Evolutionary conservation across 208 protist species (phyloP).

Genomic region (Crithidia fasciculata): DNA sequence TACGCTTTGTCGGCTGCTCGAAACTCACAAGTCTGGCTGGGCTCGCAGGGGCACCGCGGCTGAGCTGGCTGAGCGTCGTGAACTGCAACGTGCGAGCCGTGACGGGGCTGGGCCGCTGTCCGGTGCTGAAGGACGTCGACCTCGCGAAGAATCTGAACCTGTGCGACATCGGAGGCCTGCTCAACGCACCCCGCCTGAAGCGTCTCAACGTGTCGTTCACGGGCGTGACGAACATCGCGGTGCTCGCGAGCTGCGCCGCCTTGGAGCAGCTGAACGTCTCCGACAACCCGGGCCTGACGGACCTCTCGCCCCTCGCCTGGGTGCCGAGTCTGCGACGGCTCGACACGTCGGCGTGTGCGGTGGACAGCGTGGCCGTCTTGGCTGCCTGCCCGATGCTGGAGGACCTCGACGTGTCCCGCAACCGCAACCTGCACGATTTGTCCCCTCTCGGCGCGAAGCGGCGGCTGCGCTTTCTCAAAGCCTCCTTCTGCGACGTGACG

Average conservation of each 20-base stretch:
- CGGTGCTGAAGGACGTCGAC: constrained; percentile 2
- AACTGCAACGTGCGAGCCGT: constrained; percentile 9
- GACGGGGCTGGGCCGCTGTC: neutral
- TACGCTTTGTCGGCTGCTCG: neutral
- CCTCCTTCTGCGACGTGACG: constrained; percentile 12
- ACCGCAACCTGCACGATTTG: constrained; percentile 6
- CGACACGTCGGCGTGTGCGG: constrained; percentile 8
- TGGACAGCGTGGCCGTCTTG: constrained; percentile 1
- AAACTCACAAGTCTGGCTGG: constrained; percentile 1
- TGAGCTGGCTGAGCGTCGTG: neutral
- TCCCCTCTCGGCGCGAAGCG: constrained; percentile 9
- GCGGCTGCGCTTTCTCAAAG: constrained; percentile 8
- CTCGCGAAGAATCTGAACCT: constrained; percentile 2
- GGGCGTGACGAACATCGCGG: constrained; percentile 1
- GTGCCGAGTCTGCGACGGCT: constrained; percentile 6
- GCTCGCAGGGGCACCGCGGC: neutral
- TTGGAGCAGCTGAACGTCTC: constrained; percentile 6
- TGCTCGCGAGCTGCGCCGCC: constrained; percentile 1
- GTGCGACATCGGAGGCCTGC: neutral
- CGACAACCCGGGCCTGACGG: constrained; percentile 2
- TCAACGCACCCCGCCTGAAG: neutral
- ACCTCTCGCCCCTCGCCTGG: neutral
- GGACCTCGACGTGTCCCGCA: constrained; percentile 13
- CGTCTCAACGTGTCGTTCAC: constrained; percentile 7
- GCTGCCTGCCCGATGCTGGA: constrained; percentile 7